Base-by-base conservation (phyloP, 1,284 basidiomycete species). In the Gymnopus androsaceus region DNA sequence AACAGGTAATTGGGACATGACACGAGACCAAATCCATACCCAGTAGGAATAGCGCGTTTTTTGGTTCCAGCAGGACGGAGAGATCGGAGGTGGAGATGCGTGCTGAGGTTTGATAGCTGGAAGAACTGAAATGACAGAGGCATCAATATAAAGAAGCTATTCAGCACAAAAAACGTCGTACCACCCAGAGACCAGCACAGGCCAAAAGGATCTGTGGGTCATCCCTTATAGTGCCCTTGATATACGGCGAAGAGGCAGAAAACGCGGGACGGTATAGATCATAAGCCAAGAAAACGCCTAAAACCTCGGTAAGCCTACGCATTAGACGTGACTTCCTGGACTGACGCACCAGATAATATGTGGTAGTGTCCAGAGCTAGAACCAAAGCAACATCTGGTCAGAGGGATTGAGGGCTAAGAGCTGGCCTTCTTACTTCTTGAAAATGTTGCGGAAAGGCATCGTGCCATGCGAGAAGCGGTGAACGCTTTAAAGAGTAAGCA, bases 1-100 rank as follows among this genome's bases (percentile, higher is more conserved):
- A 96, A 98, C 69, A 94, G 88, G 75, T 99, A 99, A 73, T 99
- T 98, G 30, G 97, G 94, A 76, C 86, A 93, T 5, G 92, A 90
- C 37, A 97, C 85, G 37, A 86, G 74, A 57, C 85, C 79, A 74
- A 98, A 99, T 2, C 93, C 93, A 61, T 90, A 93, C 30, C 90
- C 96, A 25, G 80, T 77, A 0, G 97, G 96, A 65, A 98, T 90
- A 25, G 83, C 88, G 56, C 96, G 88, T 56, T 82, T 84, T 57
- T 84, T 87, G 7, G 92, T 87, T 15, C 93, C 90, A 15, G 83
- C 81, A 0, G 94, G 92, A 25, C 97, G 88, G 40, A 99, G 83
- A 52, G 81, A 80, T 48, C 92, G 87, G 31, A 98, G 80, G 33
- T 85, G 94, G 56, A 95, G 64, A 70, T 99, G 97, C 1, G 88